A percentile compares a stretch with the other conserved stretches of the same genome.
phyloP scores from a whole-genome alignment of 345 rosid genomes.

The Excoecaria agallocha region DNA sequence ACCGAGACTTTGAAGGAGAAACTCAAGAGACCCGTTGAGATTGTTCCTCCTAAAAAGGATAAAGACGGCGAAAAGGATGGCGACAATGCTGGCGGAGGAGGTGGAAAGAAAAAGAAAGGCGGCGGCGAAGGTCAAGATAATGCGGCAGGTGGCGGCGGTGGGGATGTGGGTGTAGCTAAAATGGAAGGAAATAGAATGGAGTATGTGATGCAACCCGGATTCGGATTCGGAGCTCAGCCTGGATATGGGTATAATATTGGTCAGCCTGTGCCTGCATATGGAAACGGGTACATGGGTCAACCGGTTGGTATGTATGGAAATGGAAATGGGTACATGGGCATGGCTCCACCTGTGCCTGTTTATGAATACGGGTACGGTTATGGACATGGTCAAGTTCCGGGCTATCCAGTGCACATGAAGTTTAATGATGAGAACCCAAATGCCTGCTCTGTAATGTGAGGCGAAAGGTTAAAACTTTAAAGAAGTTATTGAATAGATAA shows the following conservation, averaged over 20 bases:
- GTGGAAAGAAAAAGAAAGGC: slow-evolving; percentile 16
- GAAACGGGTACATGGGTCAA: slow-evolving; percentile 15
- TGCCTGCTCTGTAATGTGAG: slow-evolving; percentile 32
- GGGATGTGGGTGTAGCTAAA: background rate
- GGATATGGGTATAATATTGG: slow-evolving; percentile 17
- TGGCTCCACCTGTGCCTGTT: slow-evolving; percentile 1
- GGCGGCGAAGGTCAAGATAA: slow-evolving; percentile 26
- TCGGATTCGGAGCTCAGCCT: slow-evolving; percentile 2
- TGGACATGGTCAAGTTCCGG: slow-evolving; percentile 20
- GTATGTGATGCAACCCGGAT: slow-evolving; percentile 37
- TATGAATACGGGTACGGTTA: slow-evolving; percentile 7
- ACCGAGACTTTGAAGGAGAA: slow-evolving; percentile 44
- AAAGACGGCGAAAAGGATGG: slow-evolving; percentile 29
- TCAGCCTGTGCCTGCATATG: slow-evolving; percentile 11
- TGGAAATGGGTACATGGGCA: slow-evolving; percentile 19
- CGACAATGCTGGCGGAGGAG: slow-evolving; percentile 14
- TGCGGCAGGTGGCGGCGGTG: slow-evolving; percentile 13
- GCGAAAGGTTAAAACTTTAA: background rate
- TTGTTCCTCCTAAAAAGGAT: slow-evolving; percentile 69
- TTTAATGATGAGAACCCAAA: slow-evolving; percentile 64
- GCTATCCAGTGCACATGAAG: slow-evolving; percentile 36
- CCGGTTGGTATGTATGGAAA: slow-evolving; percentile 6
- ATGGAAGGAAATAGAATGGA: slow-evolving; percentile 39
- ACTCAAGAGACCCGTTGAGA: slow-evolving; percentile 54
- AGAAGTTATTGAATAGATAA: background rate